Base-by-base conservation (phyloP, 148 eudicot genomes). In the Heliamphora exappendiculata region DNA sequence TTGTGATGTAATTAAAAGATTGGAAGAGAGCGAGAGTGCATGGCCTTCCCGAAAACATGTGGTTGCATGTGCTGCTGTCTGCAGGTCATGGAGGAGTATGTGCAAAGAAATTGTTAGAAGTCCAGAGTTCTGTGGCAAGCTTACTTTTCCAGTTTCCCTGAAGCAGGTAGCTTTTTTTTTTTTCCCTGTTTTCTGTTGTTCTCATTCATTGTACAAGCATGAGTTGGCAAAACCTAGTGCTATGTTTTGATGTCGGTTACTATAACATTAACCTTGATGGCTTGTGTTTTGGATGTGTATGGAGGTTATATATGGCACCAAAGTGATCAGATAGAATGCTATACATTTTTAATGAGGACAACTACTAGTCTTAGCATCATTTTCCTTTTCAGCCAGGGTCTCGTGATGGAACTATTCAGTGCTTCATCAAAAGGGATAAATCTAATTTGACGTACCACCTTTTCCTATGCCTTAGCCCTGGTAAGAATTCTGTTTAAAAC, bases 11-110 rank as follows among this genome's bases (percentile, higher is more conserved):
- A 82, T 87, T 62, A 85, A 78, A 44, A 77, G 90, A 75, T 79
- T 87, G 82, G 90, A 87, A 72, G 90, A 87, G 80, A 87, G 90
- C 58, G 90, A 87, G 77, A 87, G 85, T 78, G 80, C 86, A 1
- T 87, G 90, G 90, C 90, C 90, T 42, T 78, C 75, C 73, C 75
- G 90, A 26, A 87, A 85, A 71, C 86, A 87, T 72, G 90, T 87
- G 13, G 90, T 87, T 47, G 87, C 90, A 1, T 87, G 90, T 80
- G 85, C 90, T 60, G 83, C 88, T 0, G 90, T 87, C 76, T 87
- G 90, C 70, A 78, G 81, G 60, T 85, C 90, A 37, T 87, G 90
- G 90, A 79, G 90, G 83, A 85, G 85, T 71, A 85, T 87, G 90
- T 87, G 90, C 83, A 83, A 83, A 60, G 90, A 87, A 66, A 77